A percentile compares a stretch with the other conserved stretches of the same genome.
These are phyloP conservation scores for Phyllostachys edulis DNA, from an alignment of 176 grass and related monocot species.

Conservation along the genomic window DNA sequence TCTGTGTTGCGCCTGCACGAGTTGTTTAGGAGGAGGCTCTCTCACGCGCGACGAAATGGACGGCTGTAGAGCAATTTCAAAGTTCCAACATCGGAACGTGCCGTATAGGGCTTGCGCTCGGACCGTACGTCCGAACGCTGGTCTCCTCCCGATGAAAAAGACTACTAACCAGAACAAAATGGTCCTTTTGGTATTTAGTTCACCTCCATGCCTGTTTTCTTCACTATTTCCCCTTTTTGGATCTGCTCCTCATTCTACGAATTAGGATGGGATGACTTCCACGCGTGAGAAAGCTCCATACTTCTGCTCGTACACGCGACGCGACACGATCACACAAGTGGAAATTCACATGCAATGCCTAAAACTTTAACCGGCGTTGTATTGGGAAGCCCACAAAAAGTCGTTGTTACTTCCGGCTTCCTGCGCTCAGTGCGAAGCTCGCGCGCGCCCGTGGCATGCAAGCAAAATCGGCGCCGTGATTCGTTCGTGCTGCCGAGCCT, in stretches of 20 bases:
- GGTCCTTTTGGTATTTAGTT: constrained; percentile 15
- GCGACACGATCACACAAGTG: neutral
- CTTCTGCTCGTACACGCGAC: neutral
- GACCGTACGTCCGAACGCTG: too few species aligned
- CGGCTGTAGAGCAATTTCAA: too few species aligned
- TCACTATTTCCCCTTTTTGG: neutral
- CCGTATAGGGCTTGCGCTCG: too few species aligned
- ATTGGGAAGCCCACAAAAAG: neutral
- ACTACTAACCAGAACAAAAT: constrained; percentile 29
- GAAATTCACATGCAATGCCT: neutral
- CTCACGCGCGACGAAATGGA: too few species aligned
- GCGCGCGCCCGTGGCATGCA: neutral
- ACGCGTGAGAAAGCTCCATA: neutral
- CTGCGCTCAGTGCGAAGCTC: neutral
- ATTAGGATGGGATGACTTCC: neutral
- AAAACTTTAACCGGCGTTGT: neutral
- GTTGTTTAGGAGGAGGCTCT: too few species aligned
- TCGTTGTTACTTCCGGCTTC: neutral
- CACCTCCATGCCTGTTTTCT: neutral
- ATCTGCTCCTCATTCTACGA: neutral
- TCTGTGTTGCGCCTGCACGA: too few species aligned
- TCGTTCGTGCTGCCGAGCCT: neutral
- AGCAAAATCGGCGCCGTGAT: neutral
- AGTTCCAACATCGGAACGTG: too few species aligned
- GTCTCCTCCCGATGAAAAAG: constrained; percentile 27